Percentiles rank a stretch among this genome's conserved stretches.
phyloP scores from a whole-genome alignment of 805 yeast species.

The Wickerhamomyces bisporus region DNA sequence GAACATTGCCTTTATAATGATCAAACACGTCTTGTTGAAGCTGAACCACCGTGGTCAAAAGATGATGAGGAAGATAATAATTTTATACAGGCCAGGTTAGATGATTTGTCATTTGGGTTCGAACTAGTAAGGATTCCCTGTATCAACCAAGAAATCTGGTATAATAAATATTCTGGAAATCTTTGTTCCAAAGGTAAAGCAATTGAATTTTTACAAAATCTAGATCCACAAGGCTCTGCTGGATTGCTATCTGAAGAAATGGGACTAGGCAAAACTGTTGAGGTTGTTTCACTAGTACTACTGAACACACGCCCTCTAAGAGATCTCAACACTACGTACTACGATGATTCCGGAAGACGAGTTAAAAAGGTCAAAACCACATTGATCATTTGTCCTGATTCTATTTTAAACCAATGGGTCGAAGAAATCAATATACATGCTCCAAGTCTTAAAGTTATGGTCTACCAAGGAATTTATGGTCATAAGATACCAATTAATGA shows the following conservation, averaged over 20 bases:
- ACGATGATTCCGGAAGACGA: slow-evolving; percentile 15
- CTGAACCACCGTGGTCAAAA: too few species aligned
- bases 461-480: slow-evolving; percentile 51
- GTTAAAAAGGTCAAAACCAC: slow-evolving; percentile 57
- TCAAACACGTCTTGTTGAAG: slow-evolving; percentile 20
- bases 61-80: too few species aligned
- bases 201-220: slow-evolving; percentile 19
- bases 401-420: slow-evolving; percentile 83
- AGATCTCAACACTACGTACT: slow-evolving; percentile 3
- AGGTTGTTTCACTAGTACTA: slow-evolving; percentile 60
- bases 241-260: slow-evolving; percentile 90
- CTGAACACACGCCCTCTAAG: slow-evolving; percentile 49
- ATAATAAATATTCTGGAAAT: slow-evolving; percentile 46
- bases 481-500: background rate
- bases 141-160: slow-evolving; percentile 31
- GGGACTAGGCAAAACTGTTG: slow-evolving; percentile 97
- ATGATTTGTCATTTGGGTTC: slow-evolving; percentile 53
- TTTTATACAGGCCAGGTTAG: slow-evolving; percentile 29
- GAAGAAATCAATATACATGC: slow-evolving; percentile 61
- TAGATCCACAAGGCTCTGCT: slow-evolving; percentile 19
- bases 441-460: slow-evolving; percentile 53
- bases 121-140: slow-evolving; percentile 17
- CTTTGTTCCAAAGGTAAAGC: slow-evolving; percentile 32
- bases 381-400: slow-evolving; percentile 78
- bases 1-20: slow-evolving; percentile 41